phyloP scores from a whole-genome alignment of 2,329 filamentous ascomycete species.

The Grosmannia penicillata region DNA sequence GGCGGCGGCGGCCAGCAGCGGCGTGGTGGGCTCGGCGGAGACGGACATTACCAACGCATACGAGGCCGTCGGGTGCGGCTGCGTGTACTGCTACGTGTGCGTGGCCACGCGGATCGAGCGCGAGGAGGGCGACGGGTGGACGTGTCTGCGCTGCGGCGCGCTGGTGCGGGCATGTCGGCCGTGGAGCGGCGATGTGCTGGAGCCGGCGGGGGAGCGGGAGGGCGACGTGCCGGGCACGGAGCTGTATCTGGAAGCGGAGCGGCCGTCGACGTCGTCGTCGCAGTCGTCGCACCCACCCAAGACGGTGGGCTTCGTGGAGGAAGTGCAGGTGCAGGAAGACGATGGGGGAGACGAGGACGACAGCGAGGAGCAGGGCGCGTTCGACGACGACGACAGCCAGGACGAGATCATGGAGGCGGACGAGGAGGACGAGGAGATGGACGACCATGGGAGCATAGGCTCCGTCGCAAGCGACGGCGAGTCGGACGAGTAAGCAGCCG shows the following conservation, averaged over 20 bases:
- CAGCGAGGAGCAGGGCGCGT: neutral
- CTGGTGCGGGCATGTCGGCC: constrained; percentile 73
- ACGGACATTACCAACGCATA: constrained; percentile 97
- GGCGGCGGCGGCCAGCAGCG: constrained; percentile 51
- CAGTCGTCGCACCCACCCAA: constrained; percentile 22
- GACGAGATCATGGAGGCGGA: neutral
- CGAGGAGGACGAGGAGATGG: neutral
- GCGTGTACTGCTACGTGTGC: constrained; percentile 93
- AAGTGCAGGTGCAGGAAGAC: constrained; percentile 23
- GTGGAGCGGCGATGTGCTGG: constrained; percentile 81
- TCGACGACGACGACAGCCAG: neutral
- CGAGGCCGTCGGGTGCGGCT: constrained; percentile 75
- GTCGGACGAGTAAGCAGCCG: constrained; percentile 15
- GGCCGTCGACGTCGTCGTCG: neutral
- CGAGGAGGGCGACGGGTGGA: constrained; percentile 90
- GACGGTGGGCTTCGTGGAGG: constrained; percentile 48
- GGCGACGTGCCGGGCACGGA: neutral
- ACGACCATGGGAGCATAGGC: neutral
- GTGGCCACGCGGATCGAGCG: constrained; percentile 78
- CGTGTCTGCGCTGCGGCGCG: constrained; percentile 77
- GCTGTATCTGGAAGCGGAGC: neutral
- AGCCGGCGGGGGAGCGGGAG: constrained; percentile 17
- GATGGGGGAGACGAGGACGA: constrained; percentile 13
- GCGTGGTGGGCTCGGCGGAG: constrained; percentile 73
- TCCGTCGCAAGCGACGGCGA: constrained; percentile 8